phyloP scores from a whole-genome alignment of 106 monocot species.

The Cymbidium sinense region DNA sequence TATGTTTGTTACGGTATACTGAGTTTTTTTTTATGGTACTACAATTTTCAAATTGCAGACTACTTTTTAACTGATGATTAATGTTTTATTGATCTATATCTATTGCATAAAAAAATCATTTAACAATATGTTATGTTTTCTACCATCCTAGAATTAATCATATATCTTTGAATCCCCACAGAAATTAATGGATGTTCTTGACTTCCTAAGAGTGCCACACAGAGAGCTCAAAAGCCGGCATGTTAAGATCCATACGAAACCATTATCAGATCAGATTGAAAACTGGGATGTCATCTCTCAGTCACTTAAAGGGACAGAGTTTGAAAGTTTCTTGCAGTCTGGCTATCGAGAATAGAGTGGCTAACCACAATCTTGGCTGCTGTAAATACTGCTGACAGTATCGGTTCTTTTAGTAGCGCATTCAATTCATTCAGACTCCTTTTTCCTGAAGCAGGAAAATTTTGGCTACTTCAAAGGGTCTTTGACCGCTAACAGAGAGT shows the following conservation, averaged over 20 bases:
- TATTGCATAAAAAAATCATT: no score
- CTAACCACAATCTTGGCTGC: not conserved
- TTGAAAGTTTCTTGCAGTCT: constrained; percentile 39
- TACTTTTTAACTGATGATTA: not conserved
- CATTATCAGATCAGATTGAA: constrained; percentile 49
- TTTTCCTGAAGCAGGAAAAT: not conserved
- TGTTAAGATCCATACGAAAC: constrained; percentile 86
- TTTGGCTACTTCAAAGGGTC: not conserved
- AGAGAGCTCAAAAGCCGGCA: constrained; percentile 59
- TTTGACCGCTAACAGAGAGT: constrained; percentile 4
- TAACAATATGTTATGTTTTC: not conserved
- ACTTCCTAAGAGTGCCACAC: constrained; percentile 68
- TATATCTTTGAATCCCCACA: constrained; percentile 13
- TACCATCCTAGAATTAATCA: not conserved
- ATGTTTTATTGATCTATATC: not conserved
- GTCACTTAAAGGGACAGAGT: constrained; percentile 55
- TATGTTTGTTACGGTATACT: constrained; percentile 21
- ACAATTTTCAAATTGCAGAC: not conserved
- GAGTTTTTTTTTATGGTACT: not conserved
- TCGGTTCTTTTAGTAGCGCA: constrained; percentile 1
- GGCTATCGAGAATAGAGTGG: constrained; percentile 23
- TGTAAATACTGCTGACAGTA: not conserved
- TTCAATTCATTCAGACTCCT: not conserved
- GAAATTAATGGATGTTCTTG: constrained; percentile 54
- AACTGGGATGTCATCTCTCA: constrained; percentile 64